Percentiles rank a stretch among this genome's conserved stretches.
Conservation (phyloP, 2,329 filamentous ascomycete genomes). For the Fusarium phyllophilum region DNA sequence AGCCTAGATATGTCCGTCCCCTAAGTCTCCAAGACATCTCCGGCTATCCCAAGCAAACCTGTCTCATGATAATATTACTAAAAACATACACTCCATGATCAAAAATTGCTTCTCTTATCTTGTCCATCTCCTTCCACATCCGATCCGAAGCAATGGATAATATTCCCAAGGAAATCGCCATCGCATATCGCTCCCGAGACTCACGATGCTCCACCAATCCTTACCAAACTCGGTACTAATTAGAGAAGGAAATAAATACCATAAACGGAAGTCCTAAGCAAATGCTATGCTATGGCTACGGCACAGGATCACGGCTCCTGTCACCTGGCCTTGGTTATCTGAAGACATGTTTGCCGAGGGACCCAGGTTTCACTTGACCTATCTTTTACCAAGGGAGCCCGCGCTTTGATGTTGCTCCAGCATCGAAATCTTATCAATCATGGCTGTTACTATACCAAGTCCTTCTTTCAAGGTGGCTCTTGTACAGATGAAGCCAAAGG, state of each 20-base stretch:
- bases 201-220: conserved; percentile 12
- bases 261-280: conserved; percentile 2
- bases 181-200: background rate
- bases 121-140: background rate
- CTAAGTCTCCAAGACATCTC: background rate
- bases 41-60: background rate
- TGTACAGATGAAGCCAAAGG: conserved; percentile 39
- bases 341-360: background rate
- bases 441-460: conserved; percentile 15
- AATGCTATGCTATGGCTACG: background rate
- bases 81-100: background rate
- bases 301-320: background rate
- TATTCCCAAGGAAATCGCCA: background rate
- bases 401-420: background rate
- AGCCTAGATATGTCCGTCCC: background rate
- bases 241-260: conserved; percentile 26
- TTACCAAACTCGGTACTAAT: conserved; percentile 12
- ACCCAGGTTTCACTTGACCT: background rate
- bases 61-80: background rate
- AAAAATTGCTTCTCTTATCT: background rate
- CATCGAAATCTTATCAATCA: background rate
- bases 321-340: background rate
- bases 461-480: conserved; percentile 34
- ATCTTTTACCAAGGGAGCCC: background rate
- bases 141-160: background rate